These are phyloP conservation scores for Sclerotinia minor DNA, from an alignment of 2,329 filamentous ascomycete genomes.

Conservation along the genomic window DNA sequence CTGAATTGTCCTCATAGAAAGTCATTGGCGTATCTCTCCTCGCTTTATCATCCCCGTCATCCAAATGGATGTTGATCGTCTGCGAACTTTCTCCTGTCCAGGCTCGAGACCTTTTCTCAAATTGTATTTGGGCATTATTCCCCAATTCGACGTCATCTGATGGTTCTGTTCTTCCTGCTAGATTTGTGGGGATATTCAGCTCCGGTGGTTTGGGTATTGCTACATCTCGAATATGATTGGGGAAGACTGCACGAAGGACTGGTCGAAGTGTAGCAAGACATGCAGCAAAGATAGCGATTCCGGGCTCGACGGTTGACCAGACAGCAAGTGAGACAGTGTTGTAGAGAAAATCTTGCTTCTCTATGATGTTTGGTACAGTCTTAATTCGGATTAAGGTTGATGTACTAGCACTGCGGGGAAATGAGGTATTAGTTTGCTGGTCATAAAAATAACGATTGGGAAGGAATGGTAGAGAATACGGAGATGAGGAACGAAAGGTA, in stretches of 20 bases:
- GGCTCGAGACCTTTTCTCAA: not conserved
- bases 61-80: not conserved
- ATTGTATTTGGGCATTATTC: not conserved
- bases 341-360: not conserved
- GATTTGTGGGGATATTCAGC: not conserved
- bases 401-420: not conserved
- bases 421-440: not conserved
- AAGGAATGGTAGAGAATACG: no score
- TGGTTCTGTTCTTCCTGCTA: not conserved
- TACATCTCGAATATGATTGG: not conserved
- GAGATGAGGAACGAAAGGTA: not conserved
- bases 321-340: not conserved
- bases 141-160: not conserved
- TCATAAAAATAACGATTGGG: not conserved
- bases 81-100: not conserved
- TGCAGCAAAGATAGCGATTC: slow-evolving; percentile 6
- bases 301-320: not conserved
- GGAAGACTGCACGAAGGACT: not conserved
- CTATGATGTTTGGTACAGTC: not conserved
- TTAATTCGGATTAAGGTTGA: not conserved
- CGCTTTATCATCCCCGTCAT: not conserved
- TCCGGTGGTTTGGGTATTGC: not conserved
- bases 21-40: not conserved
- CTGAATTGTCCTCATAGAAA: not conserved
- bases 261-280: slow-evolving; percentile 11